These are phyloP conservation scores for Hypoxylon sp. DNA, from an alignment of 2,329 filamentous ascomycete species.

Conservation along the genomic window DNA sequence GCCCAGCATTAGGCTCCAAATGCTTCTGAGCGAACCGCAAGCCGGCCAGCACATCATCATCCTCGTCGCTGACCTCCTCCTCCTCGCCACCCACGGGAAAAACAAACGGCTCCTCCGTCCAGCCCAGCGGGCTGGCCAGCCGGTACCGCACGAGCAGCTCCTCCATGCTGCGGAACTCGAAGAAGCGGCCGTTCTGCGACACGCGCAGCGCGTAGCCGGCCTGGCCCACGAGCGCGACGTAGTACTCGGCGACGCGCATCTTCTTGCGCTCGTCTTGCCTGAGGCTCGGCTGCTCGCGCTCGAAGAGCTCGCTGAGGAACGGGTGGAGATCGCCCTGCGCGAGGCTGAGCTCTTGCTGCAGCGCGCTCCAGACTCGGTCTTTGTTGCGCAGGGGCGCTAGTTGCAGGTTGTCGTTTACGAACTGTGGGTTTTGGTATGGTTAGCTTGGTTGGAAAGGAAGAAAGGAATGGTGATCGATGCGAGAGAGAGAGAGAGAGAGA, in stretches of 20 bases:
- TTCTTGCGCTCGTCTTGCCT: neutral
- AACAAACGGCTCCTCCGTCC: too few relatives aligned
- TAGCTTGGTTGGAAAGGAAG: neutral
- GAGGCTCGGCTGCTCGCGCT: neutral
- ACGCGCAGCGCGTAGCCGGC: constrained; percentile 1
- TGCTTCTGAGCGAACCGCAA: too few relatives aligned
- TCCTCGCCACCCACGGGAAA: too few relatives aligned
- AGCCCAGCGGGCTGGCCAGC: neutral
- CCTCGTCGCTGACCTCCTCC: too few relatives aligned
- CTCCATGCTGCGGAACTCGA: constrained; percentile 29
- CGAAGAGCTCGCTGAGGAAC: neutral
- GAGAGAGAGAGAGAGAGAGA: too few relatives aligned
- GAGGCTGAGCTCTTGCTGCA: constrained; percentile 4
- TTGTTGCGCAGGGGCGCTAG: constrained; percentile 22
- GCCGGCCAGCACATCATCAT: too few relatives aligned
- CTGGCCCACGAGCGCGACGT: constrained; percentile 1
- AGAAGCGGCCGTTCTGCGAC: constrained; percentile 27
- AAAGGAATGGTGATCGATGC: too few relatives aligned
- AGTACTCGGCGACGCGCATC: constrained; percentile 4
- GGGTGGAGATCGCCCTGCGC: constrained; percentile 1
- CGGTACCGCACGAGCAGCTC: constrained; percentile 24
- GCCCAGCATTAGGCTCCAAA: too few relatives aligned
- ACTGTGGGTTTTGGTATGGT: constrained; percentile 5
- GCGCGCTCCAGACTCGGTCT: constrained; percentile 8
- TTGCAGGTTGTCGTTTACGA: constrained; percentile 28